These are phyloP conservation scores for Lentinula raphanica DNA, from an alignment of 768 basidiomycete genomes.

Conservation along the genomic window DNA sequence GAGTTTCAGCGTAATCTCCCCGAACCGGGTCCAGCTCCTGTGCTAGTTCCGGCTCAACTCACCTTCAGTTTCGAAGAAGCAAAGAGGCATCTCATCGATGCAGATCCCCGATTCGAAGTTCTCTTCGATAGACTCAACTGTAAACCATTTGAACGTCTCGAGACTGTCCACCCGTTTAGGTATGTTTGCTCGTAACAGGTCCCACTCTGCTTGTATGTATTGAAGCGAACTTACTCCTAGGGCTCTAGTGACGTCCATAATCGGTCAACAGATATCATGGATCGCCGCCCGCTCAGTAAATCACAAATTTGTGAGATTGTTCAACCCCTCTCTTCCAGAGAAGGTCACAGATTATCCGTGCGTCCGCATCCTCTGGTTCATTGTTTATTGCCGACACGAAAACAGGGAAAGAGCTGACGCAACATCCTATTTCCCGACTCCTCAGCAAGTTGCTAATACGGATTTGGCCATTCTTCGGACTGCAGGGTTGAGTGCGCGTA, in stretches of 20 bases:
- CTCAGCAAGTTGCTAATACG: conserved; percentile 58
- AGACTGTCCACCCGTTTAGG: conserved; percentile 81
- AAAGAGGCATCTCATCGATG: conserved; percentile 59
- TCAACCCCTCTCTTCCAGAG: conserved; percentile 69
- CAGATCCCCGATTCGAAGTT: conserved; percentile 66
- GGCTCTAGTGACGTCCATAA: conserved; percentile 65
- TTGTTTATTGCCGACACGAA: conserved; percentile 8
- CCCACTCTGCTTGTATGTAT: neutral
- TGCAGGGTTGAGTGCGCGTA: conserved; percentile 78
- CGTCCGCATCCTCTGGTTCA: conserved; percentile 17
- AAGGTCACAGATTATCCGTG: conserved; percentile 48
- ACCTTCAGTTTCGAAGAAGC: conserved; percentile 77
- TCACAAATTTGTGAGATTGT: conserved; percentile 74
- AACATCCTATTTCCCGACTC: conserved; percentile 62
- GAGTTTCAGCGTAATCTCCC: conserved; percentile 6
- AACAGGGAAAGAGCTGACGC: conserved; percentile 12
- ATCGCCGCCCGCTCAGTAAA: conserved; percentile 79
- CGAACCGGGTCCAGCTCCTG: conserved; percentile 15
- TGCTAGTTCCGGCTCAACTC: conserved; percentile 62
- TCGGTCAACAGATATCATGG: conserved; percentile 84
- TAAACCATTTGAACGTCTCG: conserved; percentile 71
- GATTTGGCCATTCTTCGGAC: conserved; percentile 55
- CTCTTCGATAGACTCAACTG: conserved; percentile 64
- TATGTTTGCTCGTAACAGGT: conserved; percentile 29
- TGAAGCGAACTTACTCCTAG: conserved; percentile 27